Evolutionary conservation across 176 grass and related monocot genomes (phyloP).

Genomic region (Carex parvula): DNA sequence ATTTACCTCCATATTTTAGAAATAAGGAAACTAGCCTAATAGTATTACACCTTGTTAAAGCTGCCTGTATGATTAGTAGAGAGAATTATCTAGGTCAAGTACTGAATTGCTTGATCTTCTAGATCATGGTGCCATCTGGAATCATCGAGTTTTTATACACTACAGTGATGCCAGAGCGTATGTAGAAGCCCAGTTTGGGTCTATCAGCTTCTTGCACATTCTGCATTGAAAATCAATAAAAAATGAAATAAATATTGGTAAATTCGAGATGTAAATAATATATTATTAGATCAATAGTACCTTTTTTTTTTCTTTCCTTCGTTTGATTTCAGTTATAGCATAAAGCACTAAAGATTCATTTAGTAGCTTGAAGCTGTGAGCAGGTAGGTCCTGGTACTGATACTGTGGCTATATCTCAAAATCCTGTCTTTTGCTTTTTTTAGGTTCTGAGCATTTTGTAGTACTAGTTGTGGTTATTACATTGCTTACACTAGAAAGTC

Average conservation of each 20-base stretch:
- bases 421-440: background rate
- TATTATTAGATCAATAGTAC: background rate
- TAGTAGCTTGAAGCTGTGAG: background rate
- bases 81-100: conserved; percentile 12
- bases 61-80: conserved; percentile 8
- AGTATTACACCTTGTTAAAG: background rate
- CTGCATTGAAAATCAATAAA: conserved; percentile 33
- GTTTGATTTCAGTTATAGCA: background rate
- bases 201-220: conserved; percentile 71
- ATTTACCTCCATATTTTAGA: background rate
- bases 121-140: conserved; percentile 55
- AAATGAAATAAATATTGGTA: conserved; percentile 4
- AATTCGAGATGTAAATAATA: conserved; percentile 6
- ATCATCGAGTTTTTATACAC: conserved; percentile 59
- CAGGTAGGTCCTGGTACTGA: background rate
- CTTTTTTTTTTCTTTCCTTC: background rate
- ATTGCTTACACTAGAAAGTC: background rate
- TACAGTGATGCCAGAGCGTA: conserved; percentile 80
- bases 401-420: background rate
- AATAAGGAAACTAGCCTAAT: conserved; percentile 11
- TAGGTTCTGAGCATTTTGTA: background rate
- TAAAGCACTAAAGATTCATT: background rate
- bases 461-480: background rate
- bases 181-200: conserved; percentile 53
- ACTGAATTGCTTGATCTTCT: conserved; percentile 21